Evolutionary conservation across 768 basidiomycete genomes (phyloP).

Genomic region (Pulveroboletus frians): DNA sequence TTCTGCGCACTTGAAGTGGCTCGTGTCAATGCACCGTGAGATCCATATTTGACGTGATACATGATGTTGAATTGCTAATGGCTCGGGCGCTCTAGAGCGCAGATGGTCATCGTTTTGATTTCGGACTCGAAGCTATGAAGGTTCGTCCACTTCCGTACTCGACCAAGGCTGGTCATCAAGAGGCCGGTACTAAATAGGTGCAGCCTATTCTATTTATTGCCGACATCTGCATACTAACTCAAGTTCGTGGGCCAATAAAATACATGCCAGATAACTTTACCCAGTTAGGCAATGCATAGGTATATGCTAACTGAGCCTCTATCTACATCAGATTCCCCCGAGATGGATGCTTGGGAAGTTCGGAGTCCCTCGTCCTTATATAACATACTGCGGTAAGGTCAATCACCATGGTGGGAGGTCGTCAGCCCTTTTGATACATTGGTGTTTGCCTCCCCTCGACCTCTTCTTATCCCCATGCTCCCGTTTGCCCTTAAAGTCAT

Average conservation of each 20-base stretch:
- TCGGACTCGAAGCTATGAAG: background rate
- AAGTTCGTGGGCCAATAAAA: background rate
- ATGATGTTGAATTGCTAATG: too few relatives aligned
- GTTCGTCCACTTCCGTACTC: background rate
- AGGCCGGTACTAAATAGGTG: background rate
- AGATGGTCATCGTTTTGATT: too few relatives aligned
- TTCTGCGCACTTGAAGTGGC: too few relatives aligned
- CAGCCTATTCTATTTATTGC: background rate
- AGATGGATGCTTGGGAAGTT: constrained; percentile 6
- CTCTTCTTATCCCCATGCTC: constrained; percentile 37
- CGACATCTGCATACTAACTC: background rate
- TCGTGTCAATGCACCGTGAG: too few relatives aligned
- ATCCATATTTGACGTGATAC: too few relatives aligned
- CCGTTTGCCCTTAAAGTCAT: constrained; percentile 49
- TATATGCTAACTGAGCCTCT: background rate
- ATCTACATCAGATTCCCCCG: background rate
- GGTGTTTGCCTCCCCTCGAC: background rate
- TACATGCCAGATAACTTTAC: background rate
- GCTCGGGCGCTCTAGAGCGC: too few relatives aligned
- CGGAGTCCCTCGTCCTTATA: background rate
- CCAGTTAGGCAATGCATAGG: background rate
- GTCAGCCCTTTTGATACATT: background rate
- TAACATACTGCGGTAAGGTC: background rate
- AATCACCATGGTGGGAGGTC: background rate
- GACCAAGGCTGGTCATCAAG: background rate